Conservation (phyloP, 208 protist species). For the Eutreptiella sp. region DNA sequence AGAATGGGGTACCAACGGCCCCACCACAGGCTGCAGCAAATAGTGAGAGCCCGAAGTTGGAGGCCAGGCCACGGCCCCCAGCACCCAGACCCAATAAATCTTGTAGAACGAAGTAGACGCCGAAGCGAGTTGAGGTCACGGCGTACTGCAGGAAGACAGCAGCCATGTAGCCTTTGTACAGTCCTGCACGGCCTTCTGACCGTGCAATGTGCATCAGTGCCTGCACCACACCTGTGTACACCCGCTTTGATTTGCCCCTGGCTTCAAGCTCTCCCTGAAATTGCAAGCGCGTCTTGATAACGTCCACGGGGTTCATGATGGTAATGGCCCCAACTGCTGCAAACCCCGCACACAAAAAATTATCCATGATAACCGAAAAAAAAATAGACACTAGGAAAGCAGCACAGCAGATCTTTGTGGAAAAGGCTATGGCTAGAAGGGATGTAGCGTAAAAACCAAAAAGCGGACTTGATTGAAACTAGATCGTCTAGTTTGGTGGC, state of each 20-base stretch:
- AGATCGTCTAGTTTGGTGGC: not conserved
- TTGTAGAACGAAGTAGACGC: conserved; percentile 47
- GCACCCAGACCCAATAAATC: conserved; percentile 12
- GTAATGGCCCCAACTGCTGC: conserved; percentile 43
- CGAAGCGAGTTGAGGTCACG: conserved; percentile 57
- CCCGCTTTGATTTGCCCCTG: conserved; percentile 43
- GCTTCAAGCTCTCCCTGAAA: conserved; percentile 53
- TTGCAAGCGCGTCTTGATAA: conserved; percentile 62
- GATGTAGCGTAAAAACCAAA: conserved; percentile 35
- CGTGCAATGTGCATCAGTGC: conserved; percentile 43
- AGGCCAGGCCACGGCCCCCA: not conserved
- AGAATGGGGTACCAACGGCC: conserved; percentile 51
- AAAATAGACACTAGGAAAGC: not conserved
- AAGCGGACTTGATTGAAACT: not conserved
- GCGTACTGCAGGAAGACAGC: conserved; percentile 51
- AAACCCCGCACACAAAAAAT: conserved; percentile 46
- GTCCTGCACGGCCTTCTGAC: conserved; percentile 46
- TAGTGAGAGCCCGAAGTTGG: not conserved
- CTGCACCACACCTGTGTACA: conserved; percentile 48
- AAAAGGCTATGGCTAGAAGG: not conserved
- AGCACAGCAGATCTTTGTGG: not conserved
- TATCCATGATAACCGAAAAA: not conserved
- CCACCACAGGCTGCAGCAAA: conserved; percentile 28
- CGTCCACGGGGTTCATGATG: conserved; percentile 61
- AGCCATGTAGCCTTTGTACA: conserved; percentile 49